Evolutionary conservation across 306 rosid species (phyloP).

Genomic region (Citrullus mucosospermus): DNA sequence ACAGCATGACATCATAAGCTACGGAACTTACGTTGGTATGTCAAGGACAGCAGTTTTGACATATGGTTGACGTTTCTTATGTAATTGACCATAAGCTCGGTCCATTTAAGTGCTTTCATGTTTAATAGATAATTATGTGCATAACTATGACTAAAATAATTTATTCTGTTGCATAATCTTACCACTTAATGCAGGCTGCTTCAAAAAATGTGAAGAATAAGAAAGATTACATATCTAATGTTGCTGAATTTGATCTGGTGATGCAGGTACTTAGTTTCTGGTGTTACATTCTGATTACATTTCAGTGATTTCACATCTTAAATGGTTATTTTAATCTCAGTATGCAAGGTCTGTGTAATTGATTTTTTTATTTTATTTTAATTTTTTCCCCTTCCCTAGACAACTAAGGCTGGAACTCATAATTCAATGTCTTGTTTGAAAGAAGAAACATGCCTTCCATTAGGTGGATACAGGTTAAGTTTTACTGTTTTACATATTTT

Average conservation of each 20-base stretch:
- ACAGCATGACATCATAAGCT: neutral
- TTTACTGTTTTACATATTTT: neutral
- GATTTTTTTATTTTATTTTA: too few species aligned
- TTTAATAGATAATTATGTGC: neutral
- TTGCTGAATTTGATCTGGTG: slow-evolving; percentile 88
- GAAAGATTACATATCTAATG: slow-evolving; percentile 43
- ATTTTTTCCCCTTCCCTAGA: slow-evolving; percentile 27
- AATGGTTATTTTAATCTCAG: neutral
- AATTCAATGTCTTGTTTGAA: slow-evolving; percentile 68
- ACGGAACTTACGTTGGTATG: neutral
- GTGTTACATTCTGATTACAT: slow-evolving; percentile 11
- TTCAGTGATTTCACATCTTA: neutral
- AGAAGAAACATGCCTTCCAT: slow-evolving; percentile 72
- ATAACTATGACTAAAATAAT: neutral
- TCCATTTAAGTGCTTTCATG: neutral
- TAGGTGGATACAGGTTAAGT: slow-evolving; percentile 95
- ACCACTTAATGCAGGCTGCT: slow-evolving; percentile 42
- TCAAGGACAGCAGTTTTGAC: neutral
- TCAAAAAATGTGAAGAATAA: slow-evolving; percentile 36
- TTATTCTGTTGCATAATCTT: slow-evolving; percentile 14
- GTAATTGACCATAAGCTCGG: neutral
- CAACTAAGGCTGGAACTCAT: slow-evolving; percentile 67
- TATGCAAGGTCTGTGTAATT: slow-evolving; percentile 6
- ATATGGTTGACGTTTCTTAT: neutral
- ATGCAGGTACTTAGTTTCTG: slow-evolving; percentile 61